Percentiles rank a stretch among this genome's conserved stretches.
Evolutionary conservation across 768 basidiomycete genomes (phyloP).

Genomic region (Hypholoma sublateritium): DNA sequence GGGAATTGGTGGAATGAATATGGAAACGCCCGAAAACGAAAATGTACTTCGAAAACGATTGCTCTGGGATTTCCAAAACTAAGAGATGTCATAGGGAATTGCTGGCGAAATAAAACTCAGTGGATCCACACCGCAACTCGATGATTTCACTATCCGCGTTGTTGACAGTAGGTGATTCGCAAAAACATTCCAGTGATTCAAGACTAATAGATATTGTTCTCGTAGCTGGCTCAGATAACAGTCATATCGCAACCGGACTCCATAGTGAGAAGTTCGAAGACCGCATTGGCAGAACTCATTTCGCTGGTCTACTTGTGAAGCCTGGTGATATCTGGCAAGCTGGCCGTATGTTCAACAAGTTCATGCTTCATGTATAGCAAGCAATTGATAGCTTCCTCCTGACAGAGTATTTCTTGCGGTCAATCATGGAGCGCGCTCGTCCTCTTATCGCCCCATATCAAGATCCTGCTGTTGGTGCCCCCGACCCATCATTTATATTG

Average conservation of each 20-base stretch:
- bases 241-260: conserved; percentile 50
- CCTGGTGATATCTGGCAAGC: conserved; percentile 81
- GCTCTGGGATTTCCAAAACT: neutral
- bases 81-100: conserved; percentile 57
- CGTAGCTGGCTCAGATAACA: conserved; percentile 55
- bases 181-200: neutral
- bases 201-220: conserved; percentile 3
- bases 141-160: conserved; percentile 79
- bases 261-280: conserved; percentile 58
- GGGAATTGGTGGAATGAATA: conserved; percentile 78
- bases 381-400: neutral
- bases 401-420: conserved; percentile 62
- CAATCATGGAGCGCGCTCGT: conserved; percentile 57
- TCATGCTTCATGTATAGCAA: neutral
- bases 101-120: conserved; percentile 66
- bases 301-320: conserved; percentile 58
- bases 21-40: conserved; percentile 76
- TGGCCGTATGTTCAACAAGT: conserved; percentile 52
- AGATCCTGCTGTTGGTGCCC: conserved; percentile 44
- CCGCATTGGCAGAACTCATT: conserved; percentile 70
- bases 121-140: conserved; percentile 77
- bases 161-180: conserved; percentile 57
- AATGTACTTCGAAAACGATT: conserved; percentile 49
- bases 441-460: conserved; percentile 55
- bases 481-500: conserved; percentile 81